Evolutionary conservation across 2,329 filamentous ascomycete genomes (phyloP).

Genomic region (Sordariomycetes sp.): DNA sequence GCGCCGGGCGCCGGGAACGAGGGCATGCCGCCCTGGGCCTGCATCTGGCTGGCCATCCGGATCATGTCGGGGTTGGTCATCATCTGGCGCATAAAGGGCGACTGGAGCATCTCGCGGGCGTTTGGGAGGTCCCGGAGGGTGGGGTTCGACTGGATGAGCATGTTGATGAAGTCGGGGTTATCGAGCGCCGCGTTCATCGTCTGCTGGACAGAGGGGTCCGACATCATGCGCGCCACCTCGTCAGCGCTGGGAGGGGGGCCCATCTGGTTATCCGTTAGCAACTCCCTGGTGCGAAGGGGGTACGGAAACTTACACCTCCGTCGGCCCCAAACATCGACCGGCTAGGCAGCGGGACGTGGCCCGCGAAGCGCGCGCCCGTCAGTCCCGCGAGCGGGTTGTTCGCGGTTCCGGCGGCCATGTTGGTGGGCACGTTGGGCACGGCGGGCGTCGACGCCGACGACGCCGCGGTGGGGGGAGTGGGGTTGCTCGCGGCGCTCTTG

Average conservation of each 20-base stretch:
- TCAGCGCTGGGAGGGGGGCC: slow-evolving; percentile 74
- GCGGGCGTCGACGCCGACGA: slow-evolving; percentile 26
- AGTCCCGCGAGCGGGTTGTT: slow-evolving; percentile 85
- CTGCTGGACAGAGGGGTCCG: slow-evolving; percentile 75
- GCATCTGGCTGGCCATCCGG: slow-evolving; percentile 68
- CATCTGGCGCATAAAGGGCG: slow-evolving; percentile 80
- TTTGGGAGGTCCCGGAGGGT: slow-evolving; percentile 62
- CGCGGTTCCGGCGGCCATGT: slow-evolving; percentile 70
- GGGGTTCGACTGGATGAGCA: slow-evolving; percentile 88
- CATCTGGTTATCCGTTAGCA: slow-evolving; percentile 46
- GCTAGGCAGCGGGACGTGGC: slow-evolving; percentile 77
- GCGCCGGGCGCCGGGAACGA: slow-evolving; percentile 83
- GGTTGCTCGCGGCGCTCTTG: slow-evolving; percentile 87
- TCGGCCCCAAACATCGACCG: slow-evolving; percentile 87
- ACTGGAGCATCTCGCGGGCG: slow-evolving; percentile 74
- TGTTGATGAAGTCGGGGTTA: slow-evolving; percentile 87
- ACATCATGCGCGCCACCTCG: slow-evolving; percentile 70
- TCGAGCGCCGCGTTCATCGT: slow-evolving; percentile 90
- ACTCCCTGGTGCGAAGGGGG: background rate
- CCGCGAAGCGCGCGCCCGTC: slow-evolving; percentile 87
- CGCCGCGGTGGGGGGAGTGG: slow-evolving; percentile 26
- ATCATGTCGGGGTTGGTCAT: slow-evolving; percentile 84
- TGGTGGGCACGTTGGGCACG: slow-evolving; percentile 43
- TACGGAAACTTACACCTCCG: slow-evolving; percentile 61
- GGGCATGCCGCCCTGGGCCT: slow-evolving; percentile 31